Conservation (phyloP, 2,329 filamentous ascomycete genomes). For the Trematosphaeria pertusa region DNA sequence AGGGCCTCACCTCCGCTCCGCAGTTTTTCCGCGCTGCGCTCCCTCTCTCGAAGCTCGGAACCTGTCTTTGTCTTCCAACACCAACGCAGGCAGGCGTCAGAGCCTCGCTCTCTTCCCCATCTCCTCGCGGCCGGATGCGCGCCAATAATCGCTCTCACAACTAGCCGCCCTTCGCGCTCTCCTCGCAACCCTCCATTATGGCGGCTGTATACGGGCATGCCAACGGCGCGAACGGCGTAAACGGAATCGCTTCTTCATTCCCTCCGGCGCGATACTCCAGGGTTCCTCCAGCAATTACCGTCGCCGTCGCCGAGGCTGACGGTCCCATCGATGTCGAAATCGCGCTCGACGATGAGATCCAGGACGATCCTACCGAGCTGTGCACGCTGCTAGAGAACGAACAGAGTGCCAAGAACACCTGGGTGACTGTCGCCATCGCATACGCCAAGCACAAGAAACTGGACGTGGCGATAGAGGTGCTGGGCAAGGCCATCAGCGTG, state of each 20-base stretch:
- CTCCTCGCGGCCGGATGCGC: constrained; percentile 4
- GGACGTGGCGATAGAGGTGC: constrained; percentile 77
- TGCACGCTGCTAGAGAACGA: constrained; percentile 96
- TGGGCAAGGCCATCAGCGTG: constrained; percentile 76
- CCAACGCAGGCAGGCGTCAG: neutral
- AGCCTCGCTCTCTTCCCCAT: neutral
- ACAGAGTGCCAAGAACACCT: constrained; percentile 86
- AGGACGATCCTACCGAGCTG: constrained; percentile 93
- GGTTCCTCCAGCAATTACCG: constrained; percentile 68
- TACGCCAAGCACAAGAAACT: constrained; percentile 96
- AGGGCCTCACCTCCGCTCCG: too few relatives aligned
- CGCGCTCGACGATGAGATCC: constrained; percentile 80
- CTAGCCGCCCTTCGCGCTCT: neutral
- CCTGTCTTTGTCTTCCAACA: constrained; percentile 8
- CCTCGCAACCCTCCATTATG: constrained; percentile 49
- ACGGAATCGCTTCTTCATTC: constrained; percentile 51
- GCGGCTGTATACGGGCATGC: constrained; percentile 58
- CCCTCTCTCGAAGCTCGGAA: neutral
- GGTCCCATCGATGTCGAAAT: constrained; percentile 83
- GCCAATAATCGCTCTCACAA: neutral
- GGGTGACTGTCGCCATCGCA: constrained; percentile 97
- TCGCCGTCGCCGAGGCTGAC: constrained; percentile 67
- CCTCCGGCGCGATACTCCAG: constrained; percentile 63
- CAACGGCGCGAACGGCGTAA: constrained; percentile 58
- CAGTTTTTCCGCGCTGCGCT: constrained; percentile 3